Percentiles rank a stretch among this genome's conserved stretches.
Conservation (phyloP, 139 green algal genomes). For the Closterium sp. region DNA sequence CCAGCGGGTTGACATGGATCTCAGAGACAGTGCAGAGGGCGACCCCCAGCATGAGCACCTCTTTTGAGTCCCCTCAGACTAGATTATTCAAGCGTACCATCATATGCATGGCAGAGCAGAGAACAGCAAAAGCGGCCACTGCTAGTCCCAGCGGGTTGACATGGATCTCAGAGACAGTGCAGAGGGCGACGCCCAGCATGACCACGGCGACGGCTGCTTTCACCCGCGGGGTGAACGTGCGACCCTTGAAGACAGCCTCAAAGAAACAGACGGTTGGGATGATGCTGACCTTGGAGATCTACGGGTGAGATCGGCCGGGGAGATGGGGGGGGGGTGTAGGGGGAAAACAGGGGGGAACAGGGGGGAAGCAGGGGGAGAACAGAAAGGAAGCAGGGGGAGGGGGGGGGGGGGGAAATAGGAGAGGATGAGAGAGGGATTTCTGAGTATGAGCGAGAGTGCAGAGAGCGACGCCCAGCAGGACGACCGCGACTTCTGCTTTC, state of each 20-base stretch:
- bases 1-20: no score
- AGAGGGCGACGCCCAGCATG: constrained; percentile 37
- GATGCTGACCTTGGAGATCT: constrained; percentile 91
- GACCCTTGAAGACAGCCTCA: constrained; percentile 67
- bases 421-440: no score
- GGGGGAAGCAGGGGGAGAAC: no score
- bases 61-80: no score
- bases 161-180: constrained; percentile 42
- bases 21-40: no score
- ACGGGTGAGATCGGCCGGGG: not conserved
- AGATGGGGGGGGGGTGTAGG: no score
- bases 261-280: constrained; percentile 87
- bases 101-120: constrained; percentile 35
- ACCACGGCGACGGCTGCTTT: constrained; percentile 67
- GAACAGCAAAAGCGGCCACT: constrained; percentile 74
- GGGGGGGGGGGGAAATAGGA: no score
- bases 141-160: constrained; percentile 61
- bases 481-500: constrained; percentile 65
- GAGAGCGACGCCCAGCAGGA: constrained; percentile 37
- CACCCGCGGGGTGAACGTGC: constrained; percentile 68
- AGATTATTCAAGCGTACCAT: no score
- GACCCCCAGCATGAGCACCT: no score
- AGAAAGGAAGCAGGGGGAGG: no score
- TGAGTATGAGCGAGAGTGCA: constrained; percentile 45
- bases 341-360: no score